These are phyloP conservation scores for Trichoderma gamsii DNA, from an alignment of 495 filamentous ascomycete genomes.

Conservation along the genomic window DNA sequence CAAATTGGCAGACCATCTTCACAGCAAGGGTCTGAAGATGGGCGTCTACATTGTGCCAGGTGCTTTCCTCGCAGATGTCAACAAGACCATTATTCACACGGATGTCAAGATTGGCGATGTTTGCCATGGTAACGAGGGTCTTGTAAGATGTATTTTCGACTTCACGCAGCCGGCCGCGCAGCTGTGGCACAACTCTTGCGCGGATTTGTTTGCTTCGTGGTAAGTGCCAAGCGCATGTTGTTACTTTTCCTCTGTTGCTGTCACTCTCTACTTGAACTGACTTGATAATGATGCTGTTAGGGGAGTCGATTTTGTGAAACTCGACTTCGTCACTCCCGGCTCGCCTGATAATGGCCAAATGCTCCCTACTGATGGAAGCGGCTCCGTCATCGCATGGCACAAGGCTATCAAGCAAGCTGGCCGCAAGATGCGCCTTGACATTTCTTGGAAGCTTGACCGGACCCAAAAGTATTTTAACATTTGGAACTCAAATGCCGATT, in stretches of 20 bases:
- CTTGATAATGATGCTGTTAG: not conserved
- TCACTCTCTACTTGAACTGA: not conserved
- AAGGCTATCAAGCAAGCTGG: conserved; percentile 25
- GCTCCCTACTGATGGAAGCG: conserved; percentile 20
- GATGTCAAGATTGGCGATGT: conserved; percentile 24
- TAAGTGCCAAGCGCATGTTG: not conserved
- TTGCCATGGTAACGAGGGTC: conserved; percentile 23
- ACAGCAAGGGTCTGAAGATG: conserved; percentile 24
- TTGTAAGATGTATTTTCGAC: conserved; percentile 25
- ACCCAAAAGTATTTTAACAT: conserved; percentile 22
- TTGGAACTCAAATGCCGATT: conserved; percentile 27
- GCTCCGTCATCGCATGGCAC: conserved; percentile 20
- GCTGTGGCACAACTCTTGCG: conserved; percentile 28
- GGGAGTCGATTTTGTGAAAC: conserved; percentile 27
- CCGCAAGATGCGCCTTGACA: conserved; percentile 26
- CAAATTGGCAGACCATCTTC: conserved; percentile 23
- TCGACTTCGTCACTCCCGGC: conserved; percentile 29
- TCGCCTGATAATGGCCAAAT: conserved; percentile 18
- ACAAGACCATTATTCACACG: conserved; percentile 25
- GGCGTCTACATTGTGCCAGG: conserved; percentile 30
- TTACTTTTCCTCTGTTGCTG: not conserved
- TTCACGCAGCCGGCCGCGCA: conserved; percentile 24
- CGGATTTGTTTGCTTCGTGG: conserved; percentile 24
- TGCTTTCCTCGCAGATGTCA: conserved; percentile 23
- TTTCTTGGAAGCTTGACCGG: conserved; percentile 30